Conservation (phyloP, 2,329 filamentous ascomycete species). For the Phialemoniopsis sp. region DNA sequence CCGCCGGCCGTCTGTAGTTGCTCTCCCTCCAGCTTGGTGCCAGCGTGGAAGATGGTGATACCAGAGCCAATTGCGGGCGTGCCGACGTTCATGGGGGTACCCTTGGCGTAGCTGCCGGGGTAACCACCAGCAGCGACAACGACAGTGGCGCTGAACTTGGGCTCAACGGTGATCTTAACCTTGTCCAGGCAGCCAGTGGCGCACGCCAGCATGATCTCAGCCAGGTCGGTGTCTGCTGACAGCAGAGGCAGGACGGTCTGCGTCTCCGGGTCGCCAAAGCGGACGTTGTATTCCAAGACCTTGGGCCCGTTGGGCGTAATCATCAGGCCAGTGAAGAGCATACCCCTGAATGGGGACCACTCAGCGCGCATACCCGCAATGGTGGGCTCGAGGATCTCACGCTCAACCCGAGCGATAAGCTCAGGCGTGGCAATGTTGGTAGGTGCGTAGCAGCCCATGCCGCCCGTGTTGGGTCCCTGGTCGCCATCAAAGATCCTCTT, state of each 20-base stretch:
- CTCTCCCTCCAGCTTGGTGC: conserved; percentile 63
- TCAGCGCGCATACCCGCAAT: conserved; percentile 85
- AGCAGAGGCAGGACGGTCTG: conserved; percentile 81
- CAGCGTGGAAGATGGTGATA: conserved; percentile 87
- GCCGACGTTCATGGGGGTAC: conserved; percentile 53
- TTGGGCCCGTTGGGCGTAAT: conserved; percentile 78
- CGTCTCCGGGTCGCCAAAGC: conserved; percentile 89
- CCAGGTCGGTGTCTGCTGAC: conserved; percentile 74
- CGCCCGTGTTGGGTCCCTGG: conserved; percentile 87
- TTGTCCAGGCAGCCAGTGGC: conserved; percentile 69
- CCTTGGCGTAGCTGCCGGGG: conserved; percentile 80
- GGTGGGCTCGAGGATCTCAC: conserved; percentile 82
- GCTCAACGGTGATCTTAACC: conserved; percentile 62
- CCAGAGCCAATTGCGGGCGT: conserved; percentile 37
- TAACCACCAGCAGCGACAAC: conserved; percentile 94
- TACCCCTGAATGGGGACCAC: conserved; percentile 66
- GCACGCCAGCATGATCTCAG: conserved; percentile 84
- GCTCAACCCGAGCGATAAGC: conserved; percentile 74
- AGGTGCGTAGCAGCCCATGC: conserved; percentile 97
- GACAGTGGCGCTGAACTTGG: conserved; percentile 79
- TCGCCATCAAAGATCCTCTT: conserved; percentile 93
- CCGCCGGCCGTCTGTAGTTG: conserved; percentile 77
- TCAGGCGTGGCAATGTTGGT: conserved; percentile 73
- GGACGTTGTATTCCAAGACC: conserved; percentile 88
- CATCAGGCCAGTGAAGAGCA: conserved; percentile 90